These are phyloP conservation scores for Boletus bicolor DNA, from an alignment of 768 basidiomycete genomes.

Conservation along the genomic window DNA sequence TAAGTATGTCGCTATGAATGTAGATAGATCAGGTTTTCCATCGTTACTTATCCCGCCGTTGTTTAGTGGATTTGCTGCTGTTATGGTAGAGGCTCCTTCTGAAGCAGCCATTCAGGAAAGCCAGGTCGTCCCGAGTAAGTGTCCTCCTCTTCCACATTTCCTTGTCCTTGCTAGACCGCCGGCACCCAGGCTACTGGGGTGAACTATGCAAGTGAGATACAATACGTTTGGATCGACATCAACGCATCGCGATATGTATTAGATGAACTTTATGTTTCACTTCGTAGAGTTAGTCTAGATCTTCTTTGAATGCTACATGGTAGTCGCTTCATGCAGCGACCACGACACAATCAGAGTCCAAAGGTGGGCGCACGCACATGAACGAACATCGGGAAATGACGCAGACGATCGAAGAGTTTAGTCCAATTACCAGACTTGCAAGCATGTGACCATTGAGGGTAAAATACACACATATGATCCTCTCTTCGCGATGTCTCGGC, in stretches of 20 bases:
- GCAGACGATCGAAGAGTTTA: neutral
- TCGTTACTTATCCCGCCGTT: neutral
- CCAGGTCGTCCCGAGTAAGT: constrained; percentile 15
- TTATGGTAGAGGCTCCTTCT: constrained; percentile 21
- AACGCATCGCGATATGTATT: neutral
- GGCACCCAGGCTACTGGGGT: constrained; percentile 9
- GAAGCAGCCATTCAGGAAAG: constrained; percentile 12
- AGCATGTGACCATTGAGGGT: constrained; percentile 7
- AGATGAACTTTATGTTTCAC: neutral
- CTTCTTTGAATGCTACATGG: neutral
- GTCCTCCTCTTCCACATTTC: neutral
- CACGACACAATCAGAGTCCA: neutral
- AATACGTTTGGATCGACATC: neutral
- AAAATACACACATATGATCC: constrained; percentile 13
- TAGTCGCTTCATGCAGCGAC: neutral
- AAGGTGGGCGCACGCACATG: neutral
- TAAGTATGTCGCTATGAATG: constrained; percentile 11
- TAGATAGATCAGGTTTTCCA: neutral
- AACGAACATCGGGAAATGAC: neutral
- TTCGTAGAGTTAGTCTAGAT: neutral
- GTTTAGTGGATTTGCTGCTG: constrained; percentile 19
- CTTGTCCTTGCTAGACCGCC: neutral
- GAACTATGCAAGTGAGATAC: constrained; percentile 11
- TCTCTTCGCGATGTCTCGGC: constrained; percentile 18
- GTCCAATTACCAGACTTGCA: neutral